Evolutionary conservation across 2,329 filamentous ascomycete genomes (phyloP), one percentile per base, ranked within the genome.

Genomic region (Phyllosticta citrichinensis): DNA sequence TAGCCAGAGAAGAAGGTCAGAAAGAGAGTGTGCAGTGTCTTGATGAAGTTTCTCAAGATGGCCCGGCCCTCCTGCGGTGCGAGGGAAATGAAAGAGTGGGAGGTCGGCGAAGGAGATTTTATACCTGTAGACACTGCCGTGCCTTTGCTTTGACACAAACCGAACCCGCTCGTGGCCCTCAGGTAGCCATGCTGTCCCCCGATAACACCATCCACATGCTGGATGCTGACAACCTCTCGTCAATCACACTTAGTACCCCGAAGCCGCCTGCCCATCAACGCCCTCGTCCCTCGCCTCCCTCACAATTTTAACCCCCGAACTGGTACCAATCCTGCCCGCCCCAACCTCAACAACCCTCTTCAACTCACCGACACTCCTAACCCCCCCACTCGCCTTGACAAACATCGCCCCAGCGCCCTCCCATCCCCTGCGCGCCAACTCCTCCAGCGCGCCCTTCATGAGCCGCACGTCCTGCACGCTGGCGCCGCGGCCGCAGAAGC

Each of bases 321-420:
- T 84, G 5, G 80, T 80, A 8, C 83, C 83, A 63, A 86, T 74
- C 50, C 83, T 74, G 51, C 75, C 77, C 1, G 83, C 83, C 1
- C 83, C 83, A 2, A 80, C 79, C 66, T 80, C 77, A 25, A 84
- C 66, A 81, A 85, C 83, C 64, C 71, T 73, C 54, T n/a, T 17
- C 79, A 66, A 62, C 79, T 56, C 24, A n/a, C 51, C 54, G 24
- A 52, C 79, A 63, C 81, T 79, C 64, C 80, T 73, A 1, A 85
- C 74, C 0, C 82, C 83, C 3, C 83, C 83, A 63, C 79, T 82
- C 8, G 83, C 83, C 70, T 85, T 85, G 54, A 85, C 81, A 60
- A 77, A 72, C 73, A 81, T 79, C 64, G 68, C 67, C 61, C 65
- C 66, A 40, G 58, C 62, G 2, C 66, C 66, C 17, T 62, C 63